These are phyloP conservation scores for Salvia miltiorrhiza DNA, from an alignment of 257 asterid genomes.

Conservation along the genomic window DNA sequence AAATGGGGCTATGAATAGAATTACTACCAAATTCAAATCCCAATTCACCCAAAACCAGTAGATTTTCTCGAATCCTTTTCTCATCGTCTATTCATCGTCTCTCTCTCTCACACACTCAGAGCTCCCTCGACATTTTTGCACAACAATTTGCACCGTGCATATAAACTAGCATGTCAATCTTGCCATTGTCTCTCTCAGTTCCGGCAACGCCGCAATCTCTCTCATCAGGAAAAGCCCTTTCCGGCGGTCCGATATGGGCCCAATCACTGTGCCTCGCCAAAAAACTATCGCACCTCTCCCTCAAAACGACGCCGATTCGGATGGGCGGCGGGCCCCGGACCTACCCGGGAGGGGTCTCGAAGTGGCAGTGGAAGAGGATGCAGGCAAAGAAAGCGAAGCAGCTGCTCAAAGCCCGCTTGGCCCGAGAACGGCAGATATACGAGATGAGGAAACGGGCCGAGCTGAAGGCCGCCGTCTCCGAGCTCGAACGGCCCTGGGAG, in stretches of 20 bases:
- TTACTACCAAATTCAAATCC: too few relatives aligned
- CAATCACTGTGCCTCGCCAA: conserved; percentile 34
- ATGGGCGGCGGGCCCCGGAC: conserved; percentile 99
- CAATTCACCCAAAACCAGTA: conserved; percentile 2
- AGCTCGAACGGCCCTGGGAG: conserved; percentile 98
- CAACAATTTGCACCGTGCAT: not conserved
- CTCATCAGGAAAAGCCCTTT: conserved; percentile 42
- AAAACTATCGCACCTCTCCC: conserved; percentile 38
- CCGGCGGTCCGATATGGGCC: conserved; percentile 20
- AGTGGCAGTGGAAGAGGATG: conserved; percentile 98
- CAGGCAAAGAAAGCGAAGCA: conserved; percentile 86
- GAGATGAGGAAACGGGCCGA: conserved; percentile 97
- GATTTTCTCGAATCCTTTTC: not conserved
- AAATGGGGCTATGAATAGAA: too few relatives aligned
- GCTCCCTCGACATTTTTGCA: not conserved
- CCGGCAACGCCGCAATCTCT: conserved; percentile 32
- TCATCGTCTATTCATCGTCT: not conserved
- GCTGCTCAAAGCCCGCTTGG: conserved; percentile 79
- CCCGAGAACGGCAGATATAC: conserved; percentile 85
- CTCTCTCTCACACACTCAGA: not conserved
- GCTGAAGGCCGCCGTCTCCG: conserved; percentile 86
- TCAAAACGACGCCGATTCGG: conserved; percentile 51
- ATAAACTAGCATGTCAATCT: conserved; percentile 35
- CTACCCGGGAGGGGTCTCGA: conserved; percentile 92
- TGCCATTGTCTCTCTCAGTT: conserved; percentile 32